phyloP scores from a whole-genome alignment of 202 grass and related monocot species.

The Saccharum hybrid region DNA sequence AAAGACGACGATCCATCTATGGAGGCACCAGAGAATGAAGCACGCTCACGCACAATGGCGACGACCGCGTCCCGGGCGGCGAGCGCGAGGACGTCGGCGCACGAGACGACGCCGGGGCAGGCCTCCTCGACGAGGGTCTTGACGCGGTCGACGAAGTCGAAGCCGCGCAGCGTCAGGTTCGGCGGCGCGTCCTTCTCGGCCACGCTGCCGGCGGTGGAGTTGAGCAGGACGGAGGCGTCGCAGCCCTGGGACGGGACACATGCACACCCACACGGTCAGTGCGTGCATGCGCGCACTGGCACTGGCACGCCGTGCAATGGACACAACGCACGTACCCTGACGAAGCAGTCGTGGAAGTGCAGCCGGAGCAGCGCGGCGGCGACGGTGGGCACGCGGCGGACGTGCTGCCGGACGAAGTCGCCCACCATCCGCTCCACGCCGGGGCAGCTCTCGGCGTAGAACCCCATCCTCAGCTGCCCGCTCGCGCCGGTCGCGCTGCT shows the following conservation, averaged over 20 bases:
- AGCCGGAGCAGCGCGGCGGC: conserved; percentile 75
- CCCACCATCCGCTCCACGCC: conserved; percentile 68
- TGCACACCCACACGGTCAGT: background rate
- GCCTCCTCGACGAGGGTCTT: conserved; percentile 77
- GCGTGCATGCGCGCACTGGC: background rate
- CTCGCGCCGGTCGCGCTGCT: conserved; percentile 14
- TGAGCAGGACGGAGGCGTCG: conserved; percentile 78
- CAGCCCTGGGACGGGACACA: conserved; percentile 59
- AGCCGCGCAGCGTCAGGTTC: conserved; percentile 86
- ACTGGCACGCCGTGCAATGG: background rate
- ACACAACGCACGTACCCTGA: conserved; percentile 54
- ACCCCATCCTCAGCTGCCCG: conserved; percentile 61
- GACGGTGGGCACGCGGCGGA: conserved; percentile 70
- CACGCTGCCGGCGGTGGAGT: conserved; percentile 55
- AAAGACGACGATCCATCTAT: background rate
- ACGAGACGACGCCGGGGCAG: conserved; percentile 87
- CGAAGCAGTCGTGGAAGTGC: conserved; percentile 96
- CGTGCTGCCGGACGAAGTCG: conserved; percentile 74
- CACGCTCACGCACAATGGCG: conserved; percentile 55
- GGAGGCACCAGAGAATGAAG: background rate
- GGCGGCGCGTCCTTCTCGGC: conserved; percentile 86
- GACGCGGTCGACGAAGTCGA: conserved; percentile 68
- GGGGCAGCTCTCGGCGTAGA: conserved; percentile 75
- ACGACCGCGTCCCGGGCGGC: conserved; percentile 73
- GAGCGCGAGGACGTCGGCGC: conserved; percentile 82